These are phyloP conservation scores for Sugiyamaella marilandica DNA, from an alignment of 805 yeast species.

Conservation along the genomic window DNA sequence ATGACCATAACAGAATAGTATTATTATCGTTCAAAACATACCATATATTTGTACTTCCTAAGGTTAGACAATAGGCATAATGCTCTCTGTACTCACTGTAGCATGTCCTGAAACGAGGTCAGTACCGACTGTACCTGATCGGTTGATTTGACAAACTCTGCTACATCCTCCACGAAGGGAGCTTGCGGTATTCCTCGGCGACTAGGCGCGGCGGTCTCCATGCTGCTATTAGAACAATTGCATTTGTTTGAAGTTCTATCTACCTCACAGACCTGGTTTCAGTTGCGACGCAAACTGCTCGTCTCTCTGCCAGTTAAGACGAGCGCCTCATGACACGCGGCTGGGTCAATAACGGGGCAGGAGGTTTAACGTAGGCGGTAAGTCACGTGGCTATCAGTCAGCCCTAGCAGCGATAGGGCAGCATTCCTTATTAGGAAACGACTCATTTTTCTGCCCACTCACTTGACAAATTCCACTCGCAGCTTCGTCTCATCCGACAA, in stretches of 20 bases:
- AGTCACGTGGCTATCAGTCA: not conserved
- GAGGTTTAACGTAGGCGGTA: too few relatives aligned
- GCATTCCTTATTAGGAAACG: slow-evolving; percentile 3
- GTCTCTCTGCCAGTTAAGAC: not conserved
- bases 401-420: not conserved
- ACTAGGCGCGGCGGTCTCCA: slow-evolving; percentile 35
- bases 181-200: slow-evolving; percentile 98
- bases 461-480: not conserved
- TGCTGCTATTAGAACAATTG: not conserved
- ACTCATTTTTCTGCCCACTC: not conserved
- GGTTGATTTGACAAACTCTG: slow-evolving; percentile 60
- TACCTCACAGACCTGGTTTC: not conserved
- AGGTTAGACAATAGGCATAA: not conserved
- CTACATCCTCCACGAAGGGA: slow-evolving; percentile 83
- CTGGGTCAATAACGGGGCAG: not conserved
- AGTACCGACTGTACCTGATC: slow-evolving; percentile 69
- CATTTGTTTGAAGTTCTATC: not conserved
- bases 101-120: slow-evolving; percentile 74
- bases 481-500: slow-evolving; percentile 3
- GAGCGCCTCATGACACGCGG: not conserved
- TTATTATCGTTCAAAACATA: slow-evolving; percentile 41
- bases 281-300: not conserved
- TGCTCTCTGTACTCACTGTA: slow-evolving; percentile 42
- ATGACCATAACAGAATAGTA: not conserved
- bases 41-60: slow-evolving; percentile 82